Percentiles rank a stretch among this genome's conserved stretches.
phyloP scores from a whole-genome alignment of 2,329 filamentous ascomycete species.

The Epichloe gansuensis region DNA sequence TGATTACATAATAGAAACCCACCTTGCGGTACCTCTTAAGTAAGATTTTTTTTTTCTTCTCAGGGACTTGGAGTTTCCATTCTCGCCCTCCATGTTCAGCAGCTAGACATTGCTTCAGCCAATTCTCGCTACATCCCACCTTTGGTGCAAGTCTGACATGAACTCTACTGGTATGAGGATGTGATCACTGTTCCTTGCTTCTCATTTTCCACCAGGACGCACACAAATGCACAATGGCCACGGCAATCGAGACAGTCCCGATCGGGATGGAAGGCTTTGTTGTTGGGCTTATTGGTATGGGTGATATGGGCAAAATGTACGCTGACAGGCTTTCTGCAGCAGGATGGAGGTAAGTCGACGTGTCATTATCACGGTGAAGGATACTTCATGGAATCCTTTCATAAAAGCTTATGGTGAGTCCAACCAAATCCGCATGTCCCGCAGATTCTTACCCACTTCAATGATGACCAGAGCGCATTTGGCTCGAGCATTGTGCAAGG shows the following conservation, averaged over 20 bases:
- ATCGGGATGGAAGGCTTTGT: slow-evolving; percentile 53
- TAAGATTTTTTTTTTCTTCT: neutral
- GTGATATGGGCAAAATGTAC: slow-evolving; percentile 99
- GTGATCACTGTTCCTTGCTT: slow-evolving; percentile 15
- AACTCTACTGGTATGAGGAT: slow-evolving; percentile 9
- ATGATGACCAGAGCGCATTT: slow-evolving; percentile 99
- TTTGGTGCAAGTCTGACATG: neutral
- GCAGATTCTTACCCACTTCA: slow-evolving; percentile 16
- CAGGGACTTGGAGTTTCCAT: accelerated
- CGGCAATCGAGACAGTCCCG: slow-evolving; percentile 17
- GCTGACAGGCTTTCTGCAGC: slow-evolving; percentile 75
- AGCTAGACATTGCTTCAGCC: neutral
- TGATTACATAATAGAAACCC: slow-evolving; percentile 3
- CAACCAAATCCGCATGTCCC: neutral
- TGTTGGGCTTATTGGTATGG: slow-evolving; percentile 95
- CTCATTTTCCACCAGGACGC: slow-evolving; percentile 12
- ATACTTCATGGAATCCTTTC: too few species aligned
- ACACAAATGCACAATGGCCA: slow-evolving; percentile 17
- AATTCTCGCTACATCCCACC: neutral
- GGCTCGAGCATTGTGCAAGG: slow-evolving; percentile 87
- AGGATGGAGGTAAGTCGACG: slow-evolving; percentile 71
- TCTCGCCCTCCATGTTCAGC: neutral
- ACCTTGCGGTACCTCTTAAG: neutral
- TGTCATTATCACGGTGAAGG: neutral
- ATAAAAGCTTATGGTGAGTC: neutral